Evolutionary conservation across 1,284 basidiomycete species (phyloP).

Genomic region (Cryptococcus sp.): DNA sequence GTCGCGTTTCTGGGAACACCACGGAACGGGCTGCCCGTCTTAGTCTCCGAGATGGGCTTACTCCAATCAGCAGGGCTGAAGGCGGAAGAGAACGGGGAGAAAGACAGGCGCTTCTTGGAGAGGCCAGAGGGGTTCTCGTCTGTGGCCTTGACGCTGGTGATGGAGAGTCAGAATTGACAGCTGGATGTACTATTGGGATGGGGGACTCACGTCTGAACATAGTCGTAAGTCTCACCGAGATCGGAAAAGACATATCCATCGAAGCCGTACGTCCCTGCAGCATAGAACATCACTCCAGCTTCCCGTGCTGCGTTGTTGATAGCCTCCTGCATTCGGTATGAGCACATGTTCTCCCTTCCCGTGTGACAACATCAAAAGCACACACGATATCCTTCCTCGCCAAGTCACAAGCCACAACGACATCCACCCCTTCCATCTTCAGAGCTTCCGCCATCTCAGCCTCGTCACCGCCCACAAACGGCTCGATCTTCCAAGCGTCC

Average conservation of each 20-base stretch:
- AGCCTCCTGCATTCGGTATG: slow-evolving; percentile 57
- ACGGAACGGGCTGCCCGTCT: slow-evolving; percentile 59
- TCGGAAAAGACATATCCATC: slow-evolving; percentile 93
- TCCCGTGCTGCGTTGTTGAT: slow-evolving; percentile 74
- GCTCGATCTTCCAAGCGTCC: slow-evolving; percentile 56
- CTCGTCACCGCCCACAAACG: slow-evolving; percentile 52
- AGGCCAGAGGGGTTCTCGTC: slow-evolving; percentile 50
- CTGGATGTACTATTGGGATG: not conserved
- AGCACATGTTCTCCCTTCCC: not conserved
- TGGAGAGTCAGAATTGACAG: not conserved
- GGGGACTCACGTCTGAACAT: slow-evolving; percentile 68
- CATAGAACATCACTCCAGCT: slow-evolving; percentile 74
- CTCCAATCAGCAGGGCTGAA: slow-evolving; percentile 53
- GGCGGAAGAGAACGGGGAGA: slow-evolving; percentile 63
- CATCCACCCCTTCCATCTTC: slow-evolving; percentile 59
- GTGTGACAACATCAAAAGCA: slow-evolving; percentile 15
- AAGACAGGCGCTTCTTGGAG: slow-evolving; percentile 62
- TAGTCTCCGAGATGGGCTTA: slow-evolving; percentile 15
- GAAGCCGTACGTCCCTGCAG: slow-evolving; percentile 84
- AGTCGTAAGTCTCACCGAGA: slow-evolving; percentile 71
- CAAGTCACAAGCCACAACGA: slow-evolving; percentile 80
- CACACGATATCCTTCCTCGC: slow-evolving; percentile 66
- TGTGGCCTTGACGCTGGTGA: slow-evolving; percentile 6
- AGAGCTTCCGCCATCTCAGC: slow-evolving; percentile 62
- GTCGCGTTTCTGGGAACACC: slow-evolving; percentile 67